Base-by-base conservation (phyloP, 257 asterid species). In the Jacaranda mimosifolia region DNA sequence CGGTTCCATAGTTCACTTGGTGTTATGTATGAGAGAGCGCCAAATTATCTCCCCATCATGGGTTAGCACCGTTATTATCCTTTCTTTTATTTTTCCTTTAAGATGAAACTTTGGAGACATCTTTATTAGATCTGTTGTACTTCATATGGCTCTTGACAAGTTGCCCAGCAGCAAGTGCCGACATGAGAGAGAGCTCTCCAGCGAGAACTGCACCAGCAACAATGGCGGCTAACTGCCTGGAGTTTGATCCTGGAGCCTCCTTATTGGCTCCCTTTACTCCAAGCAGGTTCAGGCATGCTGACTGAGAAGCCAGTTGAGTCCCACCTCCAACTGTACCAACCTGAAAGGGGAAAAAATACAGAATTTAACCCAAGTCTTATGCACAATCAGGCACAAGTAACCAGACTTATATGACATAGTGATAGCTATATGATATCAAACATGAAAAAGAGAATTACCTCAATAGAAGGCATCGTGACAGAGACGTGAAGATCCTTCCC, bases 71-170 rank as follows among this genome's bases (percentile, higher is more conserved):
- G 46, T 62, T 32, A 26, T 59, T n/a, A n/a, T n/a, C n/a, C n/a
- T n/a, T n/a, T n/a, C n/a, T 26, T 12, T 21, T 5, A 35, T 13
- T 42, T 21, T 21, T 3, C 40, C 26, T 53, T 73, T 62, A 63
- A 42, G 70, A 26, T n/a, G 18, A 57, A 19, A 59, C 74, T 7
- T 32, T 59, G 4, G 78, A 5, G 9, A 81, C 74, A 32, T 85
- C 82, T 43, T 80, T 76, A 55, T 19, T 85, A 15, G 89, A 85
- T 19, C 89, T 60, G 38, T 82, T 85, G 77, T 85, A 85, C 66
- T 82, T 85, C 89, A 85, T 85, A 66, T 82, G 89, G 73, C 89
- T 85, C 60, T 77, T 85, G 59, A 85, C 86, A n/a, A 85, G 86
- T 49, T 85, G 89, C 1, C 89, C 89, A 4, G 89, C 89, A 17